Conservation (phyloP, 495 filamentous ascomycete species). For the Corynascus novoguineensis region DNA sequence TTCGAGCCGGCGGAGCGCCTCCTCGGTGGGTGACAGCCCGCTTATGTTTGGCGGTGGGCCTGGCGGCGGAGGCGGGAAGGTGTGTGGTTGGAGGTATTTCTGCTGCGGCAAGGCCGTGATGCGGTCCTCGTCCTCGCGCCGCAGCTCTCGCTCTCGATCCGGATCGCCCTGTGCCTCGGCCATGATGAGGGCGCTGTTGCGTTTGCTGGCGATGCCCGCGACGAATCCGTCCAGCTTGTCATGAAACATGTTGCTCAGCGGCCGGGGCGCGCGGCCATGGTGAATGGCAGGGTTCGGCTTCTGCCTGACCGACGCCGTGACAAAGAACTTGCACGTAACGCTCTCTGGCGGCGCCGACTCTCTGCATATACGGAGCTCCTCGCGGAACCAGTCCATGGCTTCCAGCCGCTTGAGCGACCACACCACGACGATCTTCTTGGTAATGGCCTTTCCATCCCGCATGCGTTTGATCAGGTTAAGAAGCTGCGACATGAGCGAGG, state of each 20-base stretch:
- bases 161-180: conserved; percentile 75
- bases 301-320: conserved; percentile 66
- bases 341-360: conserved; percentile 77
- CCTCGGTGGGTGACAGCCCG: conserved; percentile 34
- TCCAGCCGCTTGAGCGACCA: conserved; percentile 88
- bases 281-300: conserved; percentile 21
- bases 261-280: conserved; percentile 50
- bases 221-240: conserved; percentile 80
- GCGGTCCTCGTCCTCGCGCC: conserved; percentile 78
- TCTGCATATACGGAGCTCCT: conserved; percentile 84
- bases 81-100: conserved; percentile 51
- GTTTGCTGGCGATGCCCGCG: conserved; percentile 72
- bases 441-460: conserved; percentile 87
- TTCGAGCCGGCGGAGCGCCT: conserved; percentile 41
- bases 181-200: conserved; percentile 71
- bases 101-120: conserved; percentile 71
- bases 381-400: conserved; percentile 96
- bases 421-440: conserved; percentile 79
- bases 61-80: conserved; percentile 39
- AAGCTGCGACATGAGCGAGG: conserved; percentile 83
- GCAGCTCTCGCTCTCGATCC: conserved; percentile 70
- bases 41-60: conserved; percentile 39
- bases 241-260: conserved; percentile 65
- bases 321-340: conserved; percentile 89
- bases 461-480: conserved; percentile 91